Evolutionary conservation across 805 yeast genomes (phyloP).

Genomic region (Candida methanosorbosa): DNA sequence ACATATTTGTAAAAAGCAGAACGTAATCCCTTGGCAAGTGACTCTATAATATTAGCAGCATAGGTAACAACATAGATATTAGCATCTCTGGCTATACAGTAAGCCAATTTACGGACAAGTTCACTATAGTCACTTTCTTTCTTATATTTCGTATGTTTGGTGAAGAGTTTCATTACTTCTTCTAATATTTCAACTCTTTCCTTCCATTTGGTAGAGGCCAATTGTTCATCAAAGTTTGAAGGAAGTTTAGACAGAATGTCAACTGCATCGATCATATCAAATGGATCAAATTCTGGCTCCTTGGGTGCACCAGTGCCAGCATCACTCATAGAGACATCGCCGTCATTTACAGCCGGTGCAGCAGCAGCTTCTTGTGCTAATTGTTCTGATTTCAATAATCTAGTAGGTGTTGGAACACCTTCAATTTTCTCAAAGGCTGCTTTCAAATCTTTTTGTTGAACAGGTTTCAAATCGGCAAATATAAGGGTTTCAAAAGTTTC

Average conservation of each 20-base stretch:
- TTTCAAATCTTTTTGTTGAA: slow-evolving; percentile 79
- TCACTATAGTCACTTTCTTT: slow-evolving; percentile 55
- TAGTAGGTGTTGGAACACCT: slow-evolving; percentile 38
- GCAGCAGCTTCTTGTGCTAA: slow-evolving; percentile 22
- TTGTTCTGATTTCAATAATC: slow-evolving; percentile 48
- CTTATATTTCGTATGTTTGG: slow-evolving; percentile 42
- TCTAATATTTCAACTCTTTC: slow-evolving; percentile 84
- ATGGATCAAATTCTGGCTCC: slow-evolving; percentile 44
- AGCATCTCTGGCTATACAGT: slow-evolving; percentile 69
- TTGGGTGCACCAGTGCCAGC: slow-evolving; percentile 19
- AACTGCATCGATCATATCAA: slow-evolving; percentile 61
- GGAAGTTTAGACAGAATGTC: slow-evolving; percentile 64
- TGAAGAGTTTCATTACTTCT: slow-evolving; percentile 38
- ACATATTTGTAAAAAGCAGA: slow-evolving; percentile 46
- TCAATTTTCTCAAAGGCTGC: slow-evolving; percentile 52
- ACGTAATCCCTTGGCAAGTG: slow-evolving; percentile 60
- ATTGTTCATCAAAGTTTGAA: slow-evolving; percentile 40
- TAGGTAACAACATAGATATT: slow-evolving; percentile 79
- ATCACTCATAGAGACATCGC: slow-evolving; percentile 30
- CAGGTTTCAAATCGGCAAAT: slow-evolving; percentile 73
- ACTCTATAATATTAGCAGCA: slow-evolving; percentile 59
- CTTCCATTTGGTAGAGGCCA: slow-evolving; percentile 75
- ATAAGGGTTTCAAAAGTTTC: slow-evolving; percentile 47
- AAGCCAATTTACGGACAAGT: slow-evolving; percentile 55
- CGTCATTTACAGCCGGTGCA: slow-evolving; percentile 17